phyloP scores from a whole-genome alignment of 345 rosid species.

The Lagerstroemia speciosa region DNA sequence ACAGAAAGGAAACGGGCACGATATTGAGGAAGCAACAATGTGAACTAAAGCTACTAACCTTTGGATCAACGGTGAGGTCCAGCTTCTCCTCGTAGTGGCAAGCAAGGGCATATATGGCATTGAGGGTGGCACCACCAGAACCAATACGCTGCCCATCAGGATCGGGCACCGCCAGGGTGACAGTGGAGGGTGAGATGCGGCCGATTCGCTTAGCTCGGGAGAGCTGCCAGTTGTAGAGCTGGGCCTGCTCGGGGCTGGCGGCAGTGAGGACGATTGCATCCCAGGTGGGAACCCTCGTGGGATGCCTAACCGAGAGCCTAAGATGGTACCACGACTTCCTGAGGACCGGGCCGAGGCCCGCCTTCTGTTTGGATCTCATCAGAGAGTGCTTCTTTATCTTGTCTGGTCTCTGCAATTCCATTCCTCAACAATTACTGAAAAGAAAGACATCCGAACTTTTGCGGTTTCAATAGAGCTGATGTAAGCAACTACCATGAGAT shows the following conservation, averaged over 20 bases:
- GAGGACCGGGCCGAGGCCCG: slow-evolving; percentile 50
- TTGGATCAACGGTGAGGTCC: slow-evolving; percentile 10
- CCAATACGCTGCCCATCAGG: slow-evolving; percentile 89
- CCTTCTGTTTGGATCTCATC: slow-evolving; percentile 32
- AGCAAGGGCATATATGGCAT: slow-evolving; percentile 71
- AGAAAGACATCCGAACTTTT: not conserved
- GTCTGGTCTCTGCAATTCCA: slow-evolving; percentile 2
- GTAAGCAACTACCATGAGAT: not conserved
- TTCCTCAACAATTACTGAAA: not conserved
- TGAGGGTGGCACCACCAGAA: slow-evolving; percentile 94
- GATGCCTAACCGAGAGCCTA: slow-evolving; percentile 77
- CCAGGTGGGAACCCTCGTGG: slow-evolving; percentile 88
- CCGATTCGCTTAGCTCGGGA: slow-evolving; percentile 71
- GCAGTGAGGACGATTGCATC: slow-evolving; percentile 92
- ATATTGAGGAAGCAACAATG: not conserved
- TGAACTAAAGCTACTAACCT: slow-evolving; percentile 1
- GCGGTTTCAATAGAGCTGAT: not conserved
- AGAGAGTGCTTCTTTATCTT: not conserved
- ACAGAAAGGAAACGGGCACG: not conserved
- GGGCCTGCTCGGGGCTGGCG: slow-evolving; percentile 94
- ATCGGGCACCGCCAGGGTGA: slow-evolving; percentile 84
- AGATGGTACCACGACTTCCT: slow-evolving; percentile 95
- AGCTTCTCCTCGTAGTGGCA: slow-evolving; percentile 31
- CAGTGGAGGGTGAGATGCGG: slow-evolving; percentile 68
- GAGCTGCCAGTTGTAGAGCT: slow-evolving; percentile 91